A percentile compares a stretch with the other conserved stretches of the same genome.
phyloP scores from a whole-genome alignment of 2,329 filamentous ascomycete genomes.

The Fusarium papillatum region DNA sequence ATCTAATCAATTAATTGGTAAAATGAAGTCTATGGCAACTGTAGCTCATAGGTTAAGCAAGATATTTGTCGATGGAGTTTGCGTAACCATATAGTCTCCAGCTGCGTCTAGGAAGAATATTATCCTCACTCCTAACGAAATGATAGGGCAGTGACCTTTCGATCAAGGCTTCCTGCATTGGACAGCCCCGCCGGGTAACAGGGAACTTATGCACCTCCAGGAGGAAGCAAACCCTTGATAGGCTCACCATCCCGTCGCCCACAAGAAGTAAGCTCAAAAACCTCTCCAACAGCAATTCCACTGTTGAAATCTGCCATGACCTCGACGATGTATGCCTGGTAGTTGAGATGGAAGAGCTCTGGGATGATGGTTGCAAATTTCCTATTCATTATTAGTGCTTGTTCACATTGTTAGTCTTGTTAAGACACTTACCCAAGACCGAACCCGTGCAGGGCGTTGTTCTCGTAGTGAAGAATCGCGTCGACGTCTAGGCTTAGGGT shows the following conservation, averaged over 20 bases:
- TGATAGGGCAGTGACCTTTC: neutral
- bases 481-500: slow-evolving; percentile 13
- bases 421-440: neutral
- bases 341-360: slow-evolving; percentile 2
- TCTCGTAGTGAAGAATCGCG: slow-evolving; percentile 14
- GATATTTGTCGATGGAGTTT: neutral
- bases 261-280: slow-evolving; percentile 4
- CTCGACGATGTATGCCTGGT: slow-evolving; percentile 9
- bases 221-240: slow-evolving; percentile 5
- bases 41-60: neutral
- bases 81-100: neutral
- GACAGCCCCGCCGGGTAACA: fast-evolving
- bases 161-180: neutral
- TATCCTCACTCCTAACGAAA: too few species aligned
- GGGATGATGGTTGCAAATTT: slow-evolving; percentile 5
- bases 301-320: slow-evolving; percentile 10
- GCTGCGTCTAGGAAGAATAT: neutral
- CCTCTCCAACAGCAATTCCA: neutral
- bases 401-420: neutral
- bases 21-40: neutral
- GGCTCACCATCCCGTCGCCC: slow-evolving; percentile 1
- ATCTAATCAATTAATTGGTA: neutral
- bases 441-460: slow-evolving; percentile 21
- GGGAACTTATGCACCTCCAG: neutral
- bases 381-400: neutral